phyloP scores from a whole-genome alignment of 2,329 filamentous ascomycete species.

The Colletotrichum sansevieriae region DNA sequence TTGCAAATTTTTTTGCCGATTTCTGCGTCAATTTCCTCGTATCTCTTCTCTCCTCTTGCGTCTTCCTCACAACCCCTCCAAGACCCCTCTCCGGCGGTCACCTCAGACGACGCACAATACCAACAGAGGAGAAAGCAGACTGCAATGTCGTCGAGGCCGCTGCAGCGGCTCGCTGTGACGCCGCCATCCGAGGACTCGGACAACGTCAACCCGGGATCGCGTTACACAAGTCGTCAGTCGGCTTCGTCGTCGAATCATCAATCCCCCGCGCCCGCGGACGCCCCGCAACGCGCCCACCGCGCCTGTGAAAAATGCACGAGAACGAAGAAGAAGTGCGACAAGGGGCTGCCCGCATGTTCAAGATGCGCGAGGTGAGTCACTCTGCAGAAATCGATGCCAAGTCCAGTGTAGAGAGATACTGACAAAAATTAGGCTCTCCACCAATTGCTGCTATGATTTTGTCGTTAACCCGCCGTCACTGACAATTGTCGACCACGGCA shows the following conservation, averaged over 20 bases:
- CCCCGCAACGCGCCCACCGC: slow-evolving; percentile 50
- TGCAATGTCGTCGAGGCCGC: slow-evolving; percentile 32
- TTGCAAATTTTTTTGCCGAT: not conserved
- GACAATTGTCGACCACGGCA: slow-evolving; percentile 47
- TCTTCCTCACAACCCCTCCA: not conserved
- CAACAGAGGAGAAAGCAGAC: not conserved
- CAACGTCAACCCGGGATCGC: slow-evolving; percentile 32
- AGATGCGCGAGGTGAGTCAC: slow-evolving; percentile 50
- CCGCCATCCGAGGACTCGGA: slow-evolving; percentile 40
- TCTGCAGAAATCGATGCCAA: too few relatives aligned
- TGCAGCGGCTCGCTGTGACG: slow-evolving; percentile 37
- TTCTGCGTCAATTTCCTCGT: not conserved
- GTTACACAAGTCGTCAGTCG: slow-evolving; percentile 26
- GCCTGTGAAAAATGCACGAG: slow-evolving; percentile 55
- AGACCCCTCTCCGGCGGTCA: not conserved
- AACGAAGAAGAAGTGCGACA: slow-evolving; percentile 56
- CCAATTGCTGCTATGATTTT: slow-evolving; percentile 53
- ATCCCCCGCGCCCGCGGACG: slow-evolving; percentile 15
- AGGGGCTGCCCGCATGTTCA: slow-evolving; percentile 52
- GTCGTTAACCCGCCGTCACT: slow-evolving; percentile 53
- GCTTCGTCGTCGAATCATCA: slow-evolving; percentile 30
- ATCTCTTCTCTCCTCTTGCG: not conserved
- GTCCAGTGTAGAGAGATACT: too few relatives aligned
- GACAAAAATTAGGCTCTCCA: slow-evolving; percentile 32
- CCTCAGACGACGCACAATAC: slow-evolving; percentile 3